Conservation (phyloP, 106 monocot species). For the Dendrobium officinale region DNA sequence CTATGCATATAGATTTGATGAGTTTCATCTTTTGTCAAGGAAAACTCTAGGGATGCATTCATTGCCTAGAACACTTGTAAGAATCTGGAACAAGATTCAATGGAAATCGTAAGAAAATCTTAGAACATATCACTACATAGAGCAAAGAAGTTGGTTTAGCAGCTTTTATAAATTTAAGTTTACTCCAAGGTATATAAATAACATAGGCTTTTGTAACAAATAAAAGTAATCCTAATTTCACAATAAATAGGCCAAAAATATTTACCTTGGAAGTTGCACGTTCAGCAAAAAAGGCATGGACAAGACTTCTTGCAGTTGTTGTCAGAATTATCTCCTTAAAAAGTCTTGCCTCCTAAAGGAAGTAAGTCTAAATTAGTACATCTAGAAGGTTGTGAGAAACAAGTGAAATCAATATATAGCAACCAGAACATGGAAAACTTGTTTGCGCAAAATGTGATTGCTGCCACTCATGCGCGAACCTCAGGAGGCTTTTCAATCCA, state of each 20-base stretch:
- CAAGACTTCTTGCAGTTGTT: constrained; percentile 5
- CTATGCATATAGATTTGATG: too few relatives aligned
- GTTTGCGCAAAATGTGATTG: neutral
- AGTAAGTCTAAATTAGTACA: neutral
- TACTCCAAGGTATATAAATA: neutral
- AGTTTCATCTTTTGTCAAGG: neutral
- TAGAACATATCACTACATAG: neutral
- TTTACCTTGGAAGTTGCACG: constrained; percentile 13
- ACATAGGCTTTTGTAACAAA: neutral
- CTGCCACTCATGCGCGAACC: neutral
- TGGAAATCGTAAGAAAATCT: neutral
- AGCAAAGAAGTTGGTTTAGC: neutral
- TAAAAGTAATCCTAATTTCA: neutral
- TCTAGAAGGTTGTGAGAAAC: neutral
- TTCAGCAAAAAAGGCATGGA: constrained; percentile 12
- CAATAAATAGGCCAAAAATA: neutral
- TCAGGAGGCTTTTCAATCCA: neutral
- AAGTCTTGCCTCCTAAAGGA: neutral
- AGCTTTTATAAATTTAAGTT: neutral
- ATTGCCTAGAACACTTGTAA: neutral
- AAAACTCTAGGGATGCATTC: neutral
- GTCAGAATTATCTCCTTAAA: constrained; percentile 10
- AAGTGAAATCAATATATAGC: neutral
- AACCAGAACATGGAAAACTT: neutral
- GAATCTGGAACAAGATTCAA: neutral